Conservation (phyloP, 2,329 filamentous ascomycete species). For the Macrophomina tecta region DNA sequence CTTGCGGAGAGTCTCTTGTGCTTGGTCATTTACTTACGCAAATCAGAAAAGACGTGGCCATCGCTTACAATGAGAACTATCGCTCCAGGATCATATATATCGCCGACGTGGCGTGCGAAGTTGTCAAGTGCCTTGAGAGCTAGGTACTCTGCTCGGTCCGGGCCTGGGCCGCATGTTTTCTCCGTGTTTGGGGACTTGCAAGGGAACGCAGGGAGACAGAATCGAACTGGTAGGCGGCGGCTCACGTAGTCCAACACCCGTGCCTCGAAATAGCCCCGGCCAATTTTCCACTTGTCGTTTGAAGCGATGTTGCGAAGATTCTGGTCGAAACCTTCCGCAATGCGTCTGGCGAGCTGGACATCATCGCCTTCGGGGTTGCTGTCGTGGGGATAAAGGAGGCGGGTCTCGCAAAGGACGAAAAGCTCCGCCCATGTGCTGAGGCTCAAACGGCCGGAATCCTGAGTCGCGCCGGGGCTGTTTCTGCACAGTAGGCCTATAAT, state of each 20-base stretch:
- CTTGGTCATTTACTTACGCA: conserved; percentile 39
- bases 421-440: conserved; percentile 38
- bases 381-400: conserved; percentile 32
- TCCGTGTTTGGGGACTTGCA: conserved; percentile 66
- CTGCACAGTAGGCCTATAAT: conserved; percentile 15
- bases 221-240: conserved; percentile 35
- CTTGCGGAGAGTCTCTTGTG: not conserved
- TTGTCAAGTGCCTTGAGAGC: conserved; percentile 49
- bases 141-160: conserved; percentile 52
- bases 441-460: not conserved
- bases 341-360: conserved; percentile 32
- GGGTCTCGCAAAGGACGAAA: conserved; percentile 39
- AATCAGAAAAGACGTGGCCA: conserved; percentile 50
- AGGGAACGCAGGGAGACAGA: conserved; percentile 62
- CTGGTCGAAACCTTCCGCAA: conserved; percentile 39
- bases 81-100: conserved; percentile 49
- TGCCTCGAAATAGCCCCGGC: conserved; percentile 36
- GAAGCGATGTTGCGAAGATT: conserved; percentile 39
- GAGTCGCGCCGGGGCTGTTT: not conserved
- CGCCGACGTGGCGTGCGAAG: conserved; percentile 47
- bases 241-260: conserved; percentile 33
- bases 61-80: conserved; percentile 52
- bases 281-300: conserved; percentile 39
- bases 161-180: conserved; percentile 60
- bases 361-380: conserved; percentile 32